Base-by-base conservation (phyloP, 306 rosid species). In the Gynostemma pentaphyllum region DNA sequence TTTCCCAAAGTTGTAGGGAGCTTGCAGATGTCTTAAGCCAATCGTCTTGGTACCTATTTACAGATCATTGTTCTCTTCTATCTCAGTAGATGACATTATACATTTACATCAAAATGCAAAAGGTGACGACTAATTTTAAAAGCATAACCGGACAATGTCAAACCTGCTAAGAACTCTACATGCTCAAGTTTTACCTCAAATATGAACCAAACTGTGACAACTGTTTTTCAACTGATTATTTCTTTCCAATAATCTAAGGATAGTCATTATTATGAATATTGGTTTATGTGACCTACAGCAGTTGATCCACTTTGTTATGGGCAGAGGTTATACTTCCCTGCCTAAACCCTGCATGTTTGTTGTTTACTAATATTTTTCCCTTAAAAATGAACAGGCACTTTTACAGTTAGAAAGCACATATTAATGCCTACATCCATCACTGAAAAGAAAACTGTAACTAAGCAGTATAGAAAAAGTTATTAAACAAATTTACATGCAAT, bases 21-120 rank as follows among this genome's bases (percentile, higher is more conserved):
- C 73, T 84, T 37, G 94, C 85, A 62, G 96, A 88, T 23, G 95
- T 80, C 84, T 92, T 92, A 50, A 92, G 98, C 98, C 98, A 92
- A 86, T 92, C 98, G 70, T 92, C 98, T 76, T 92, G 98, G 79
- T 92, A 92, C 83, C 98, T 92, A 62, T 67, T 51, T 60, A 68
- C 45, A 76, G 44, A 64, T 14, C 67, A 72, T 41, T 41, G 15
- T 36, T 40, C 49, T 45, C 54, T 41, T 23, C 29, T 18, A 68
- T 55, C 65, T 65, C 45, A 63, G 46, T 36, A 13, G 65, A 21
- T 37, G 47, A 59, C 37, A 59, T 34, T 19, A 13, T 37, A 36
- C 29, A 37, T 21, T 12, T 6, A 39, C 32, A 36, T 37, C 47
- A 37, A 59, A 37, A 59, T 32, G 16, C 5, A 59, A 36, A 44